These are phyloP conservation scores for Yamadazyma endophytica DNA, from an alignment of 805 yeast species.

Conservation along the genomic window DNA sequence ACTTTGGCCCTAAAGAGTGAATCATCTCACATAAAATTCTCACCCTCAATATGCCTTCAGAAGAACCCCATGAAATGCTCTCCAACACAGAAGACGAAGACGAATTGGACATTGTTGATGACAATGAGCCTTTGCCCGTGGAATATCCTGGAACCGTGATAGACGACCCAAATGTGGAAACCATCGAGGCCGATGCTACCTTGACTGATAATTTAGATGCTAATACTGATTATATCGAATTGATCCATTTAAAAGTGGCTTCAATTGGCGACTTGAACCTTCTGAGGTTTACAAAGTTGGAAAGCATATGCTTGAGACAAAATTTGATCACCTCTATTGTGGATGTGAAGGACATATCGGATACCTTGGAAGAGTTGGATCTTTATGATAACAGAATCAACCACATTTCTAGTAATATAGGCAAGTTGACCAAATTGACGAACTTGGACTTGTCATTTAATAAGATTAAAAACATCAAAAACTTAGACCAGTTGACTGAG, in stretches of 20 bases:
- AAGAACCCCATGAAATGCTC: too few species aligned
- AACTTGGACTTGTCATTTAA: constrained; percentile 84
- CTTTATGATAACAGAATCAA: constrained; percentile 87
- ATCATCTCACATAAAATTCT: too few species aligned
- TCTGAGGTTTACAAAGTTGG: constrained; percentile 52
- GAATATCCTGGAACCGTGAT: constrained; percentile 41
- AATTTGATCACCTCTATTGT: constrained; percentile 73
- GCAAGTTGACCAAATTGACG: constrained; percentile 52
- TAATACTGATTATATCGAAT: constrained; percentile 59
- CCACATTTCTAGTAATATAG: constrained; percentile 73
- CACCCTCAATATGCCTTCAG: too few species aligned
- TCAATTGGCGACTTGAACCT: constrained; percentile 61
- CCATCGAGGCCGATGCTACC: constrained; percentile 66
- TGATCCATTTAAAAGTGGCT: constrained; percentile 65
- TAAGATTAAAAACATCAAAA: constrained; percentile 80
- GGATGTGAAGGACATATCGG: constrained; percentile 45
- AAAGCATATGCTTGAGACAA: constrained; percentile 71
- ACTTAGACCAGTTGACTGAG: constrained; percentile 57
- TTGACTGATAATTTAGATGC: constrained; percentile 51
- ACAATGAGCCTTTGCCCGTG: constrained; percentile 32
- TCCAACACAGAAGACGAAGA: constrained; percentile 18
- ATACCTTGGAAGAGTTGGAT: constrained; percentile 70
- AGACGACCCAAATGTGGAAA: constrained; percentile 46
- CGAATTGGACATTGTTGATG: constrained; percentile 13
- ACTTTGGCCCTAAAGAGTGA: too few species aligned